A percentile compares a stretch with the other conserved stretches of the same genome.
Conservation (phyloP, 2,329 filamentous ascomycete genomes). For the Elsinoe arachidis region DNA sequence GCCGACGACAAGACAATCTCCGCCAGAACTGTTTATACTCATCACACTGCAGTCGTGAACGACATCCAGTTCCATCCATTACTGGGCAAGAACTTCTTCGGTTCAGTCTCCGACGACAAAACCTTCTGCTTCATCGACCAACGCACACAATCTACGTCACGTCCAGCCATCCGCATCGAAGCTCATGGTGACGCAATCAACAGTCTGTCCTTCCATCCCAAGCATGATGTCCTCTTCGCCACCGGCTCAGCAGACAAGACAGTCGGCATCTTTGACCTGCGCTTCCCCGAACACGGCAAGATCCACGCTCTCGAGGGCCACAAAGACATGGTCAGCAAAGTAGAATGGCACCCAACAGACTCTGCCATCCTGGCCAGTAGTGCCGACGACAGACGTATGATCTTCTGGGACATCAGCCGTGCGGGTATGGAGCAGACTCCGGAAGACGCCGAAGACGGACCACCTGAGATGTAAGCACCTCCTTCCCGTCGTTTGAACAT, state of each 20-base stretch:
- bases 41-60: slow-evolving; percentile 87
- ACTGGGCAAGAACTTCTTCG: slow-evolving; percentile 68
- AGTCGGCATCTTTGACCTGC: slow-evolving; percentile 88
- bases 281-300: slow-evolving; percentile 60
- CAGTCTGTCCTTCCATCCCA: slow-evolving; percentile 87
- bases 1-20: slow-evolving; percentile 61
- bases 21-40: slow-evolving; percentile 67
- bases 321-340: slow-evolving; percentile 77
- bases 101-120: slow-evolving; percentile 89
- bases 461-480: slow-evolving; percentile 73
- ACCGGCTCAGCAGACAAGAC: slow-evolving; percentile 94
- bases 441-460: slow-evolving; percentile 90
- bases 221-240: slow-evolving; percentile 79
- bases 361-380: slow-evolving; percentile 80
- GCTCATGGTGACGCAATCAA: slow-evolving; percentile 93
- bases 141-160: slow-evolving; percentile 52
- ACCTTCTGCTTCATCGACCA: slow-evolving; percentile 87
- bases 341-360: slow-evolving; percentile 92
- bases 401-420: slow-evolving; percentile 91
- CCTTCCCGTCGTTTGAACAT: neutral
- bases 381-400: slow-evolving; percentile 84
- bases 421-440: slow-evolving; percentile 91
- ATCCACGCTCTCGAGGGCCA: slow-evolving; percentile 86
- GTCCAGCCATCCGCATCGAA: slow-evolving; percentile 49
- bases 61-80: slow-evolving; percentile 93